phyloP scores from a whole-genome alignment of 257 asterid genomes.

The Petunia secreta region DNA sequence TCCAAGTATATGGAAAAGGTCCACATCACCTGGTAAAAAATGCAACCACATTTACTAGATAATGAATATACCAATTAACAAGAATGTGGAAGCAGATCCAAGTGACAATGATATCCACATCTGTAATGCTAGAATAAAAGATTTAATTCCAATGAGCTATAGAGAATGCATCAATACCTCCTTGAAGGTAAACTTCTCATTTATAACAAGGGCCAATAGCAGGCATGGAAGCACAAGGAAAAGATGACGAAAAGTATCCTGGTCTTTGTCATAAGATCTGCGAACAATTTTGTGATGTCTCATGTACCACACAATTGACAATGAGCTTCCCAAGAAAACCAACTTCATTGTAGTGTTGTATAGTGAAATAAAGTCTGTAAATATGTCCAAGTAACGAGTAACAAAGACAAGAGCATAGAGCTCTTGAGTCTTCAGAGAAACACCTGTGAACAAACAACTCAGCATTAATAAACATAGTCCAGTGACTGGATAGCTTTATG shows the following conservation, averaged over 20 bases:
- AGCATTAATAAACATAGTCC: constrained; percentile 27
- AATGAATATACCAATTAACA: constrained; percentile 7
- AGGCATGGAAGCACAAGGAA: constrained; percentile 74
- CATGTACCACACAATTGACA: constrained; percentile 86
- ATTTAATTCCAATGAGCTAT: background rate
- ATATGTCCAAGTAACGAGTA: constrained; percentile 83
- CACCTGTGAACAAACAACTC: constrained; percentile 49
- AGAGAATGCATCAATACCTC: constrained; percentile 53
- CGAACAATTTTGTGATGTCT: constrained; percentile 81
- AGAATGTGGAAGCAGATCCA: constrained; percentile 14
- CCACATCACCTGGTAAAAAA: constrained; percentile 68
- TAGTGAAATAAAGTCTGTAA: constrained; percentile 69
- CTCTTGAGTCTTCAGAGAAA: constrained; percentile 88
- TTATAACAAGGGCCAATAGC: constrained; percentile 59
- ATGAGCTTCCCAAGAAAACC: constrained; percentile 83
- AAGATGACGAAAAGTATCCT: constrained; percentile 85
- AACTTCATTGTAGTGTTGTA: constrained; percentile 81
- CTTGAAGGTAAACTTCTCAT: constrained; percentile 68
- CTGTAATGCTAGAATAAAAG: background rate
- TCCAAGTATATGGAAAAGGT: constrained; percentile 80
- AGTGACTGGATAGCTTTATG: background rate
- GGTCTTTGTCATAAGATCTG: constrained; percentile 86
- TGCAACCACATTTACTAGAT: constrained; percentile 19
- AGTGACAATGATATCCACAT: background rate
- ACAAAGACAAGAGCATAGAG: constrained; percentile 81